phyloP scores from a whole-genome alignment of 192 early-diverging fungal species.

The Glomus cerebriforme region DNA sequence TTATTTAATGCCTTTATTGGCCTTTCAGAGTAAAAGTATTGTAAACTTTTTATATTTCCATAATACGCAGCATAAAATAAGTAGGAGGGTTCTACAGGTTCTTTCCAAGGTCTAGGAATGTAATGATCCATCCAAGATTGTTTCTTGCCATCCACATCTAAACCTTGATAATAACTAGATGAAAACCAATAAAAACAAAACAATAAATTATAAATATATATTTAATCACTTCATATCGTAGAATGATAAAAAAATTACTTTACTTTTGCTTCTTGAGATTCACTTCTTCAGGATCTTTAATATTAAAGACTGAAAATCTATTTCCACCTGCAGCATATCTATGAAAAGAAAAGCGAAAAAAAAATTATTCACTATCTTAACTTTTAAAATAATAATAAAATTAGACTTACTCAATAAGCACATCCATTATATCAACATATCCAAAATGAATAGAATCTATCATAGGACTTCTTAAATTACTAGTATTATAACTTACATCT shows the following conservation, averaged over 20 bases:
- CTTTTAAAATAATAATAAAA: not conserved
- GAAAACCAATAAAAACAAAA: not conserved
- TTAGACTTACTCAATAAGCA: conserved; percentile 11
- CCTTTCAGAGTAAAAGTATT: not conserved
- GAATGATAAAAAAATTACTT: not conserved
- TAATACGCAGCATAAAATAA: conserved; percentile 2
- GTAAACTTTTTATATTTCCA: not conserved
- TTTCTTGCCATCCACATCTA: conserved; percentile 16
- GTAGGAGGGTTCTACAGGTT: not conserved
- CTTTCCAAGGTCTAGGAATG: not conserved
- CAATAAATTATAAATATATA: no score
- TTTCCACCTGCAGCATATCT: conserved; percentile 23
- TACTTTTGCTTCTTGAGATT: not conserved
- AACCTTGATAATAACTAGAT: not conserved
- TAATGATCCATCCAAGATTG: not conserved
- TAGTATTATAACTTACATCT: not conserved
- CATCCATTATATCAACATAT: conserved; percentile 3
- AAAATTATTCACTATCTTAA: no score
- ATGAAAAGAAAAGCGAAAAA: no score
- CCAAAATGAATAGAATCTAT: not conserved
- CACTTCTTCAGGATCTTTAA: not conserved
- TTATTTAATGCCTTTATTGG: conserved; percentile 6
- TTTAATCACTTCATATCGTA: no score
- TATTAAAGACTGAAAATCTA: conserved; percentile 8
- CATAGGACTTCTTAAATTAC: not conserved